These are phyloP conservation scores for Phytophthora europaea DNA, from an alignment of 352 stramenopile species.

Conservation along the genomic window DNA sequence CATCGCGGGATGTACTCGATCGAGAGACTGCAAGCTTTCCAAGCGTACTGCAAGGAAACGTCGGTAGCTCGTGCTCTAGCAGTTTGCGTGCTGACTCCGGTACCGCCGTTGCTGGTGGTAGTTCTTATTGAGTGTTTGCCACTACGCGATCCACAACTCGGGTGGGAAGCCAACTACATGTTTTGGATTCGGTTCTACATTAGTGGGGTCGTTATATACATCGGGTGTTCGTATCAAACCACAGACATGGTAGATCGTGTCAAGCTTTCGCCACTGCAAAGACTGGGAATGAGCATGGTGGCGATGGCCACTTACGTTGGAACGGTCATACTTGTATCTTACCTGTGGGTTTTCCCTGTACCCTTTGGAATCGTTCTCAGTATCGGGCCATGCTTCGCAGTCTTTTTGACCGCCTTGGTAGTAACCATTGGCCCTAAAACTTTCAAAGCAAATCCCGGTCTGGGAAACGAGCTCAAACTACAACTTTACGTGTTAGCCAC, in stretches of 20 bases:
- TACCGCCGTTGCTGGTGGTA: conserved; percentile 18
- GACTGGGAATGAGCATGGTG: conserved; percentile 9
- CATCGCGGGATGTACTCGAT: no score
- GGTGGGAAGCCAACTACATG: conserved; percentile 35
- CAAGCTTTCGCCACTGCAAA: conserved; percentile 10
- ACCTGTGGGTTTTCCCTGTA: conserved; percentile 46
- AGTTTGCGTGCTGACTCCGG: no score
- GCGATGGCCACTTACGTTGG: conserved; percentile 20
- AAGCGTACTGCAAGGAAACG: conserved; percentile 38
- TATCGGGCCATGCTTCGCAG: conserved; percentile 16
- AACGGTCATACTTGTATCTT: conserved; percentile 25
- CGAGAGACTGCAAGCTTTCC: no score
- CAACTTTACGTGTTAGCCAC: conserved; percentile 25
- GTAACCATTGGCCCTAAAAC: conserved; percentile 16
- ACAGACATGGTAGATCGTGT: conserved; percentile 20
- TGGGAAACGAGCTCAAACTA: conserved; percentile 15
- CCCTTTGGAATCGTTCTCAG: conserved; percentile 43
- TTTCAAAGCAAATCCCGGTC: conserved; percentile 11
- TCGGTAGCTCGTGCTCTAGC: not conserved
- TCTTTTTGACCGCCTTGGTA: conserved; percentile 20
- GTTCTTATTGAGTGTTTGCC: conserved; percentile 27
- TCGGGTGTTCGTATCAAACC: conserved; percentile 13
- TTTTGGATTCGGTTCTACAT: conserved; percentile 37
- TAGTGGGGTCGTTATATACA: conserved; percentile 5
- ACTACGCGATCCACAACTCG: conserved; percentile 9